Percentiles rank a stretch among this genome's conserved stretches.
These are phyloP conservation scores for Fusarium mexicanum DNA, from an alignment of 2,329 filamentous ascomycete species.

Conservation along the genomic window DNA sequence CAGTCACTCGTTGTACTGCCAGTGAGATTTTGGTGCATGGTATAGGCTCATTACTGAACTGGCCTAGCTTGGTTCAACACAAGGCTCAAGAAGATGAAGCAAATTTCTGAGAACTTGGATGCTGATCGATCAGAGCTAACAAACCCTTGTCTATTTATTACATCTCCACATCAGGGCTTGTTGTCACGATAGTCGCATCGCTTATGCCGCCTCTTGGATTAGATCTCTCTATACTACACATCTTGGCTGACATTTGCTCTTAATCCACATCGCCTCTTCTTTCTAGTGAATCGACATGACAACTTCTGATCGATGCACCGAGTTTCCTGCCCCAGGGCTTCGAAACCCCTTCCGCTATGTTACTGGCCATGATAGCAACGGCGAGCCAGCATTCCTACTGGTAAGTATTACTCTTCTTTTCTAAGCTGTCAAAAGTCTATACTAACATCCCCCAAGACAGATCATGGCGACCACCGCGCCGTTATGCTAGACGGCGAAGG, in stretches of 20 bases:
- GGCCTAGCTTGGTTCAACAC: no score
- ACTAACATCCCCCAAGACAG: not conserved
- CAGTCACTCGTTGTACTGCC: not conserved
- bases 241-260: no score
- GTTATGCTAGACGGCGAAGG: not conserved
- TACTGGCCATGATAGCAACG: not conserved
- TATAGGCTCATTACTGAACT: not conserved
- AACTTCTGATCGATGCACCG: not conserved
- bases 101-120: no score
- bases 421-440: rapidly evolving
- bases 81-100: no score
- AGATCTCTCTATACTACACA: rapidly evolving
- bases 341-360: not conserved
- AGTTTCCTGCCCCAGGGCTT: not conserved
- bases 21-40: not conserved
- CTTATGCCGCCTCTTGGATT: rapidly evolving
- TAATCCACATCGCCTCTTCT: rapidly evolving
- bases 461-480: not conserved
- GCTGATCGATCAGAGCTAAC: no score
- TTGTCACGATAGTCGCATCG: no score
- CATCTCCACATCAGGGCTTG: no score
- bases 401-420: not conserved
- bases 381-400: not conserved
- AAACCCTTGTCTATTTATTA: no score
- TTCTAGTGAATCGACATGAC: not conserved